Conservation (phyloP, 495 filamentous ascomycete species). For the Podospora sp. region DNA sequence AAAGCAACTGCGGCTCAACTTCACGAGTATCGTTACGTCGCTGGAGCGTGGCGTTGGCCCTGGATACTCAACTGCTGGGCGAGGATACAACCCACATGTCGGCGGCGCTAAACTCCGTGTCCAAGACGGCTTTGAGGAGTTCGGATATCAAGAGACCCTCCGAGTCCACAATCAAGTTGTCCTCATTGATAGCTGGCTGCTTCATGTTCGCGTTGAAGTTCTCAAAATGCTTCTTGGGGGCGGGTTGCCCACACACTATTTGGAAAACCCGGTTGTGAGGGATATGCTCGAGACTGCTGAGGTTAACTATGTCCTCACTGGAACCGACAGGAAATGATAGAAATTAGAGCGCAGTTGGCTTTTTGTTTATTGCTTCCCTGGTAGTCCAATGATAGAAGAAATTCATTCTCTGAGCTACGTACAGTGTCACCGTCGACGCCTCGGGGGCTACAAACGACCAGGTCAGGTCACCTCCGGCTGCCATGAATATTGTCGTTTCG, state of each 20-base stretch:
- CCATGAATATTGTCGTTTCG: not conserved
- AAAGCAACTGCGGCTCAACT: constrained; percentile 74
- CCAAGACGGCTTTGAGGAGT: constrained; percentile 69
- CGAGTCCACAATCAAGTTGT: constrained; percentile 73
- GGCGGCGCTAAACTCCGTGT: constrained; percentile 65
- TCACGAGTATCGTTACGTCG: constrained; percentile 80
- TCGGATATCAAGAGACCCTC: constrained; percentile 77
- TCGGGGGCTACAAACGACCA: not conserved
- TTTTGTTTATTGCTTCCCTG: not conserved
- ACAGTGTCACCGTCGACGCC: not conserved
- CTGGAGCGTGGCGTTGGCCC: constrained; percentile 66
- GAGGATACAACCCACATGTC: constrained; percentile 43
- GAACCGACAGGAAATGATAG: constrained; percentile 2
- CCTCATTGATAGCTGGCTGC: constrained; percentile 90
- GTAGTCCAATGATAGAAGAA: not conserved
- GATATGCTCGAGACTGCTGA: constrained; percentile 59
- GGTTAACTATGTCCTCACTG: constrained; percentile 28
- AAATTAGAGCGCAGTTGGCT: not conserved
- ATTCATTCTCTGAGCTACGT: not conserved
- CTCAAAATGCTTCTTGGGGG: constrained; percentile 77
- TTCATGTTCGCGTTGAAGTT: constrained; percentile 73
- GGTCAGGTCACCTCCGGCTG: not conserved
- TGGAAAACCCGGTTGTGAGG: constrained; percentile 77
- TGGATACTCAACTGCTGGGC: constrained; percentile 49
- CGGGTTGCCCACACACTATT: constrained; percentile 79